Base-by-base conservation (phyloP, 306 rosid genomes). In the Delonix regia region DNA sequence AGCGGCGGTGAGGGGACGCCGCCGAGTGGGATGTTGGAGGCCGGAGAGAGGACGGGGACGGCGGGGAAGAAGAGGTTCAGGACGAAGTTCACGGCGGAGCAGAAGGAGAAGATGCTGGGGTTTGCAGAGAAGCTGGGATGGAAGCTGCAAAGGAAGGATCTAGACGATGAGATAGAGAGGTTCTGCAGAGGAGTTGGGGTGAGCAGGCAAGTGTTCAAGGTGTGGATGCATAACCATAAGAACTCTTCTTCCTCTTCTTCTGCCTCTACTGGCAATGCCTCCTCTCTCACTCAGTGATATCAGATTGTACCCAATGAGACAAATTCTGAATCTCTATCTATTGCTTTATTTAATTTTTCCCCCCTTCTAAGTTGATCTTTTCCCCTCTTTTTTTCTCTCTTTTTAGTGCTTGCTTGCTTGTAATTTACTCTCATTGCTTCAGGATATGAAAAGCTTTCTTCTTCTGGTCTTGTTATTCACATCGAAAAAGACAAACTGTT, bases 161-260 rank as follows among this genome's bases (percentile, higher is more conserved):
- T 86, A 6, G 97, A 92, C 7, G 97, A 87, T 22, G 96, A 92
- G 83, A 86, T 92, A 1, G 92, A 90, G 74, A 88, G 90, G 72
- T 92, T 92, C 64, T 92, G 97, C 65, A 74, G 81, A 49, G 87
- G 92, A 11, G 62, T 92, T 63, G 97, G 96, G 4, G 83, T 92
- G 2, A 87, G 83, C 59, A 80, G 96, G 62, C 96, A 90, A 48
- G 93, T 92, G 24, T 92, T 92, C 83, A 92, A 92, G 84, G 97
- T 92, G 4, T 92, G 97, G 97, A 92, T 90, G 97, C 97, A 90
- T 80, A 92, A 92, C 52, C 97, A 92, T 64, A 92, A 92, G 90
- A 89, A 89, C 66, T 74, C 85, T 61, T 80, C 85, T 3, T 86
- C 87, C 4, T 76, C 86, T 4, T 83, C 92, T 36, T 78, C 89